These are phyloP conservation scores for Gyromitra esculenta DNA, from an alignment of 2,329 filamentous ascomycete genomes.

Conservation along the genomic window DNA sequence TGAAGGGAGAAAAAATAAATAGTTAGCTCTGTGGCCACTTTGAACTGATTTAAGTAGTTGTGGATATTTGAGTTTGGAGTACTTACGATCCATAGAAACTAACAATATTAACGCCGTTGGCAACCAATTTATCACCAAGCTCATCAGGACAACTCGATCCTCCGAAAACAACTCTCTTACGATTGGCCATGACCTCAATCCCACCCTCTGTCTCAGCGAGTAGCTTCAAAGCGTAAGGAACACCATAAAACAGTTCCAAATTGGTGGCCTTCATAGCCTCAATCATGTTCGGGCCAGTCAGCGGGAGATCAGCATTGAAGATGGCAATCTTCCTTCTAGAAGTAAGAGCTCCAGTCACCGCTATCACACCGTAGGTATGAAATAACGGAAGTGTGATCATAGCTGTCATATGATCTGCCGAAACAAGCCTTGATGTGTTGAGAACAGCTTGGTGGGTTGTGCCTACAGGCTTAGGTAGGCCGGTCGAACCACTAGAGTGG, in stretches of 20 bases:
- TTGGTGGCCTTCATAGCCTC: conserved; percentile 62
- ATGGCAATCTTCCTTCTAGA: conserved; percentile 66
- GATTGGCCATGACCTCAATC: conserved; percentile 62
- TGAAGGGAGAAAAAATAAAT: conserved; percentile 1
- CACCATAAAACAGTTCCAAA: conserved; percentile 68
- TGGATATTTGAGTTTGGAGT: background rate
- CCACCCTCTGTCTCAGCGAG: conserved; percentile 69
- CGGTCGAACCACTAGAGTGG: conserved; percentile 66
- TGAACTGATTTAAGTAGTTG: background rate
- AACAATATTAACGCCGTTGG: conserved; percentile 67
- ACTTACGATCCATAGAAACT: conserved; percentile 66
- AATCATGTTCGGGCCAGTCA: conserved; percentile 66
- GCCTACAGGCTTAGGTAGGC: conserved; percentile 71
- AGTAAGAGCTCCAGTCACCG: conserved; percentile 67
- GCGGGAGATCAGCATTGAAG: conserved; percentile 67
- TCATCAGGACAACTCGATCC: conserved; percentile 70
- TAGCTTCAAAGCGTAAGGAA: conserved; percentile 73
- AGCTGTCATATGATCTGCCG: conserved; percentile 54
- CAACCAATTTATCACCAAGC: conserved; percentile 67
- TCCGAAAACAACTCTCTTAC: conserved; percentile 63
- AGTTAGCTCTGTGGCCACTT: conserved; percentile 8
- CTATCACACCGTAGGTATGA: conserved; percentile 69
- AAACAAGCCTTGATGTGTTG: background rate
- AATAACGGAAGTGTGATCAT: conserved; percentile 70
- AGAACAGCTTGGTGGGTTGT: conserved; percentile 58